These are phyloP conservation scores for Aspergillus diversus DNA, from an alignment of 495 filamentous ascomycete species.

Conservation along the genomic window DNA sequence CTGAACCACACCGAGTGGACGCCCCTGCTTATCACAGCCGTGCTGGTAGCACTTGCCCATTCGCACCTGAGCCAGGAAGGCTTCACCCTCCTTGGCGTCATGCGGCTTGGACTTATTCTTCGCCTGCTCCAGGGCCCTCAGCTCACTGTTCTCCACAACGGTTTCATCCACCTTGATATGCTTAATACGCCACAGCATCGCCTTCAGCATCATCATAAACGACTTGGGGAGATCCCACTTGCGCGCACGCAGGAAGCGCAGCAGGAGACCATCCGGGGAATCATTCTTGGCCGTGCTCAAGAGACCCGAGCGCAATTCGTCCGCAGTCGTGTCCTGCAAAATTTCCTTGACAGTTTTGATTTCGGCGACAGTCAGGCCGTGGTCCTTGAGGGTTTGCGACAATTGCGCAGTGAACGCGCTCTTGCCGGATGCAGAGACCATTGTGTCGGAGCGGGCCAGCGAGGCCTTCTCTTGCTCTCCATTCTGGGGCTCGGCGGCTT, in stretches of 20 bases:
- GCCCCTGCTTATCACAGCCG: conserved; percentile 77
- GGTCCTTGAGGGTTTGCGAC: conserved; percentile 26
- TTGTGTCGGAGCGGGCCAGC: conserved; percentile 34
- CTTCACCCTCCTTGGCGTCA: conserved; percentile 66
- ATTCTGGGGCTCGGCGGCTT: conserved; percentile 21
- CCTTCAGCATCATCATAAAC: conserved; percentile 86
- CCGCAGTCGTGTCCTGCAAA: conserved; percentile 56
- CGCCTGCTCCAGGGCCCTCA: conserved; percentile 59
- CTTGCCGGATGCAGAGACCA: conserved; percentile 28
- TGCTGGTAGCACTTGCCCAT: conserved; percentile 93
- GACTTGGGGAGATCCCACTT: conserved; percentile 95
- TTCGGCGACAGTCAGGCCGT: conserved; percentile 32
- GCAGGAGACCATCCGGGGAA: conserved; percentile 84
- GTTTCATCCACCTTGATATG: conserved; percentile 83
- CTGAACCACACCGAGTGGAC: conserved; percentile 82
- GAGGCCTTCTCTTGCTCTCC: conserved; percentile 9
- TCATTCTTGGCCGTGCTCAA: conserved; percentile 91
- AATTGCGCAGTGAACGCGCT: conserved; percentile 25
- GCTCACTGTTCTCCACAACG: conserved; percentile 77
- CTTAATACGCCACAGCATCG: conserved; percentile 82
- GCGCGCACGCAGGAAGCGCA: conserved; percentile 87
- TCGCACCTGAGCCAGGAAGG: conserved; percentile 81
- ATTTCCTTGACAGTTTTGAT: conserved; percentile 36
- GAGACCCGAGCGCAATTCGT: conserved; percentile 73
- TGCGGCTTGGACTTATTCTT: conserved; percentile 53